Base-by-base conservation (phyloP, 495 filamentous ascomycete species). In the Beverwykella pulmonaria region DNA sequence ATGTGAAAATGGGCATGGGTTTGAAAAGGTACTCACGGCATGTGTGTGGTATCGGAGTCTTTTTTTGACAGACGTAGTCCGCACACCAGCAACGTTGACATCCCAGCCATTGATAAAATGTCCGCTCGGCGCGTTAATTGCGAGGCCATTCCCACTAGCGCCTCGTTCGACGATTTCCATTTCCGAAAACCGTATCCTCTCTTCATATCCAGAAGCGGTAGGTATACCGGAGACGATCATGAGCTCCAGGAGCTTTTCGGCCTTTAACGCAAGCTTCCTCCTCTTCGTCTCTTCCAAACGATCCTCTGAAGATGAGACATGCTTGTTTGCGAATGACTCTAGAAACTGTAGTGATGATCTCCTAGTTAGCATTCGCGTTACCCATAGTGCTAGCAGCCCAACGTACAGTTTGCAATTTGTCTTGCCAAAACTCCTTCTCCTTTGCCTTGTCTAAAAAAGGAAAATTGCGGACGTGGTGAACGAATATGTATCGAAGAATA, bases 401-500 rank as follows among this genome's bases (percentile, higher is more conserved):
- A 85, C 92, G 47, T 77, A 97, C 92, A 76, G 93, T 87, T 83
- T 98, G 94, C 53, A 98, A 79, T 76, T 96, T 97, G 72, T 98
- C 92, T 79, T 98, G 94, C 94, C 94, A 98, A 71, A 98, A 98
- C 76, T 98, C 93, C 83, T 97, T 96, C 83, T 98, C 94, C 67
- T 85, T 89, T 25, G 94, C 94, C 82, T 92, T 89, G 75, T 98
- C 91, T 56, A 98, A 83, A 74, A 98, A 98, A 0, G 94, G 94
- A 69, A 98, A 98, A 69, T 98, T 96, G 60, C 94, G 90, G 63
- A 98, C 86, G 86, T 98, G 92, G 73, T 98, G 90, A 47, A 98
- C 95, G 77, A 98, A 98, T 72, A 98, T 96, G 76, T 96, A 98
- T 63, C 94, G 86, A 61, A 98, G 82, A 55, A 98, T 90, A 22